Evolutionary conservation across 768 basidiomycete species (phyloP), one percentile per base, ranked within the genome.

Genomic region (Termitomyces heimii): DNA sequence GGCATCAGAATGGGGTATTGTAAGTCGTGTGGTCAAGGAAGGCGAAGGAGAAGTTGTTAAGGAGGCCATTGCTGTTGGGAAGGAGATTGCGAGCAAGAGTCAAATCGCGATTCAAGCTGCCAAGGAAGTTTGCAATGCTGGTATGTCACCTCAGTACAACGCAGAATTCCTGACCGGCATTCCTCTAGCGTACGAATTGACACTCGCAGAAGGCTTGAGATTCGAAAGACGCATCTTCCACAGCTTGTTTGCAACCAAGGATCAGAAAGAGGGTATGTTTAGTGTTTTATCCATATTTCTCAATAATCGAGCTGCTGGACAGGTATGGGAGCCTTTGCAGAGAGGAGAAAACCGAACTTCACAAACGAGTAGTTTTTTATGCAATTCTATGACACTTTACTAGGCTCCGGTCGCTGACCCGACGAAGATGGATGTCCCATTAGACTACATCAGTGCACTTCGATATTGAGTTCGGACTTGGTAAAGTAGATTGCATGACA

Each of bases 301-400:
- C 57, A 28, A 26, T 44, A 24, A 31, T 45, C 53, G 18, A 35
- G n/a, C 52, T 46, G 26, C 26, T 59, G 43, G 55, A 31, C 28
- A 96, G 95, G 96, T 20, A 99, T 98, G 96, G 69, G 78, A 24
- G 96, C 96, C 22, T 98, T 99, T 66, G 85, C 86, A 10, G 92
- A 97, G 73, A 99, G 98, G 79, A 82, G 96, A 68, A 89, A 89
- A 73, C 76, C 96, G 16, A 78, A 82, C 24, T 99, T 93, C 75
- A 85, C 84, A 31, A 80, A 95, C 29, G 55, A 58, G 32, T 63
- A 58, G 43, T 57, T 53, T 16, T 20, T 22, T 32, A 26, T 46
- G 13, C 16, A 16, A 34, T 28, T 29, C 37, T 45, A 3, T 39
- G 22, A 8, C 29, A 51, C 22, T n/a, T 24, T n/a, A 40, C n/a